Base-by-base conservation (phyloP, 257 asterid species). In the Cynanchum wilfordii region DNA sequence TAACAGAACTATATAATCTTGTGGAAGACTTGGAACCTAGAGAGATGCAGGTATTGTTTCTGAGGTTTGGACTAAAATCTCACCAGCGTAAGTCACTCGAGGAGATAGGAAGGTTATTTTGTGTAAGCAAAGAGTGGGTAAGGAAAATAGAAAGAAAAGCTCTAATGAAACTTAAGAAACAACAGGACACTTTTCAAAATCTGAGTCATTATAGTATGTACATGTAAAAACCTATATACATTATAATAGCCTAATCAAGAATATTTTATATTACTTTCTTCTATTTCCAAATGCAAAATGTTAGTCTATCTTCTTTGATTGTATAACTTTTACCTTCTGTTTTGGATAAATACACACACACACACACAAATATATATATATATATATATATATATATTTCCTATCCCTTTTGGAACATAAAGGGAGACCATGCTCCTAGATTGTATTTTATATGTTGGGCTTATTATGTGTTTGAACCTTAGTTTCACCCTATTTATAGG, bases 91-190 rank as follows among this genome's bases (percentile, higher is more conserved):
- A 80, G 72, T 89, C 97, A 6, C 93, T 92, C 0, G 95, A 86
- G 77, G 98, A 90, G 80, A 90, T 89, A 20, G 98, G 97, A 73
- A 83, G 79, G 79, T 84, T 75, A 64, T 80, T 76, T 67, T 30
- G 86, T 69, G 96, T 92, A 72, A 92, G 97, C 87, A 92, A 92
- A 89, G 98, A 92, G 84, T 89, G 98, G 98, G 85, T 90, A 78
- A 85, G 97, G 62, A 89, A 81, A 82, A 82, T 90, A 77, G 94
- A 93, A 78, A 84, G 78, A 59, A 29, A 79, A 30, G 98, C 97
- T 82, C 81, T 93, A 63, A 66, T 83, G 15, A 89, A 89, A 77
- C 52, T 89, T 77, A 85, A 89, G 71, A 81, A 66, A 47, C 79
- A 66, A 47, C 79, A 78, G 63, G 81, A 85, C 63, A 74, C 81